phyloP scores from a whole-genome alignment of 805 yeast species.

The Candida hungchunana region DNA sequence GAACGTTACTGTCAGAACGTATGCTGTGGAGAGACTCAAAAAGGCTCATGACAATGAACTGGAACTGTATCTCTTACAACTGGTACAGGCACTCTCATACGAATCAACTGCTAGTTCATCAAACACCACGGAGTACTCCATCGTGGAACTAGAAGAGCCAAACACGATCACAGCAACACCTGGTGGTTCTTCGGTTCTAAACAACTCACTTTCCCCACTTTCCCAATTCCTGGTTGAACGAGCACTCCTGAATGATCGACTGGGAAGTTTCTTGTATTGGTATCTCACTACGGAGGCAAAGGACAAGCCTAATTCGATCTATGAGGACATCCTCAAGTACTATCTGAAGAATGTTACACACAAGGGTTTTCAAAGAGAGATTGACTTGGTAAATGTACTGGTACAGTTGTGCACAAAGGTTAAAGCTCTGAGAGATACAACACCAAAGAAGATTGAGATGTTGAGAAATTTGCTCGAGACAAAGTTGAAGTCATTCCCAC shows the following conservation, averaged over 20 bases:
- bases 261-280: constrained; percentile 91
- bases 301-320: constrained; percentile 49
- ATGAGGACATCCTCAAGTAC: constrained; percentile 42
- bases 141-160: constrained; percentile 31
- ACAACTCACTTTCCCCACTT: constrained; percentile 47
- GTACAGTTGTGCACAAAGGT: constrained; percentile 62
- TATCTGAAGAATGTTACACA: constrained; percentile 35
- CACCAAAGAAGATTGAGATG: constrained; percentile 69
- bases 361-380: constrained; percentile 48
- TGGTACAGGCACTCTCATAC: constrained; percentile 87
- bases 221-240: constrained; percentile 73
- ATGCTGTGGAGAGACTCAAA: constrained; percentile 81
- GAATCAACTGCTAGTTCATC: constrained; percentile 39
- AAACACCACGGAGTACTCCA: constrained; percentile 33
- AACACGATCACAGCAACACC: constrained; percentile 14
- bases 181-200: constrained; percentile 21
- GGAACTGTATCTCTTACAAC: constrained; percentile 75
- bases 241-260: constrained; percentile 55
- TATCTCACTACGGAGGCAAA: constrained; percentile 83
- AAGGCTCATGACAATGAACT: constrained; percentile 78
- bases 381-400: constrained; percentile 61
- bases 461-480: constrained; percentile 44
- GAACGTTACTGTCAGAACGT: constrained; percentile 69
- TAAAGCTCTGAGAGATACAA: constrained; percentile 66
- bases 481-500: constrained; percentile 41